These are phyloP conservation scores for Cystobasidium sp. DNA, from an alignment of 1,284 basidiomycete species.

Conservation along the genomic window DNA sequence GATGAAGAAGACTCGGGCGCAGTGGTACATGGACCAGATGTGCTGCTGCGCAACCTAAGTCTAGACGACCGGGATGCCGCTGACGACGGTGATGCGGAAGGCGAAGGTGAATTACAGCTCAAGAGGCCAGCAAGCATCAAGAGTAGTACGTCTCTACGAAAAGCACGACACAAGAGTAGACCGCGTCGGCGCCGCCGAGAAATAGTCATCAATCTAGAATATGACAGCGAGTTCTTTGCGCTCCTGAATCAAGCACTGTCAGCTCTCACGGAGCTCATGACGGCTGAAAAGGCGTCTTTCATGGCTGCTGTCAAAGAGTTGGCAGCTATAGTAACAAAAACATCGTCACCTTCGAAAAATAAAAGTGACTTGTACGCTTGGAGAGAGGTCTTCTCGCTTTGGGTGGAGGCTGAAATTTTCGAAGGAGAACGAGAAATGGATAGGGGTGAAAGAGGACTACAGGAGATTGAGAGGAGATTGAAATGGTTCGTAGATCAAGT, in stretches of 20 bases:
- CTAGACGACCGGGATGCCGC: slow-evolving; percentile 8
- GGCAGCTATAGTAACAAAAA: slow-evolving; percentile 64
- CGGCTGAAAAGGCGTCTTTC: slow-evolving; percentile 69
- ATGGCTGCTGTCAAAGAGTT: slow-evolving; percentile 66
- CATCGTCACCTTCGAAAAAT: slow-evolving; percentile 60
- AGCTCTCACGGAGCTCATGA: slow-evolving; percentile 70
- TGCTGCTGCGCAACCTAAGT: slow-evolving; percentile 5
- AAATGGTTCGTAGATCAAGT: slow-evolving; percentile 72
- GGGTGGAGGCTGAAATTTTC: slow-evolving; percentile 85
- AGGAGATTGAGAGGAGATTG: slow-evolving; percentile 75
- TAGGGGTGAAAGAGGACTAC: slow-evolving; percentile 71
- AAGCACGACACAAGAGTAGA: background rate
- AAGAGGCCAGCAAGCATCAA: slow-evolving; percentile 19
- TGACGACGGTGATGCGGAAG: slow-evolving; percentile 22
- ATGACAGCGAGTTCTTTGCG: slow-evolving; percentile 81
- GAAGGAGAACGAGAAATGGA: slow-evolving; percentile 74
- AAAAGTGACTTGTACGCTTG: slow-evolving; percentile 83
- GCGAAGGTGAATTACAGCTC: slow-evolving; percentile 10
- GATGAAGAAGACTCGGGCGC: slow-evolving; percentile 14
- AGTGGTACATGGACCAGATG: slow-evolving; percentile 22
- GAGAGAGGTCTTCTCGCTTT: slow-evolving; percentile 87
- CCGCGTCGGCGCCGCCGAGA: slow-evolving; percentile 57
- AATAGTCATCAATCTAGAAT: slow-evolving; percentile 76
- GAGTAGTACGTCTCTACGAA: background rate
- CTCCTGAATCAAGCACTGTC: slow-evolving; percentile 74